A percentile compares a stretch with the other conserved stretches of the same genome.
Evolutionary conservation across 257 asterid genomes (phyloP).

Genomic region (Nicotiana knightiana): DNA sequence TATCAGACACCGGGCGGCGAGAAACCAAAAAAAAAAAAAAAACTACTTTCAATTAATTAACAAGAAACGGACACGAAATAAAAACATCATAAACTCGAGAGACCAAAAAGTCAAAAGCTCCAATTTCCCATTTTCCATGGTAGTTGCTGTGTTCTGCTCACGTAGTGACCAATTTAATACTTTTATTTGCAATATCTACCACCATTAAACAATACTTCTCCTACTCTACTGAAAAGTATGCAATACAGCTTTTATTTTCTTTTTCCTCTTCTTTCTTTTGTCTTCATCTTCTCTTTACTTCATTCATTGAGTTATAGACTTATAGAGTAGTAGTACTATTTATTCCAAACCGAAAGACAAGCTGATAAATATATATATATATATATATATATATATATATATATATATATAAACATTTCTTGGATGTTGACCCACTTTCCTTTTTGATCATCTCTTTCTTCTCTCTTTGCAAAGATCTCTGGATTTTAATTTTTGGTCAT

Average conservation of each 20-base stretch:
- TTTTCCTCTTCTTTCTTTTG: background rate
- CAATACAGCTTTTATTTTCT: background rate
- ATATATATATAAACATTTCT: background rate
- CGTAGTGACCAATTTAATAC: conserved; percentile 1
- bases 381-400: background rate
- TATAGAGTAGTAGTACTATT: background rate
- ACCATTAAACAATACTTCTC: background rate
- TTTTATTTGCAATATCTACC: background rate
- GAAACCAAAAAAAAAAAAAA: too few species aligned
- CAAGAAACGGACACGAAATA: background rate
- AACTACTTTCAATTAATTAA: too few species aligned
- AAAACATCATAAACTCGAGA: background rate
- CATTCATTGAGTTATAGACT: background rate
- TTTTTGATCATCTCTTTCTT: conserved; percentile 26
- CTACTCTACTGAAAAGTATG: conserved; percentile 12
- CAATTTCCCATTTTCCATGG: background rate
- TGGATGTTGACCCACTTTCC: conserved; percentile 23
- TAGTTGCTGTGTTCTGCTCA: conserved; percentile 1
- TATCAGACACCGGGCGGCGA: too few species aligned
- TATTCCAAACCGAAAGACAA: background rate
- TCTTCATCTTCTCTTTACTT: background rate
- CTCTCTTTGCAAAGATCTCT: conserved; percentile 4
- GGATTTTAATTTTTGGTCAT: too few species aligned
- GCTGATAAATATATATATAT: background rate
- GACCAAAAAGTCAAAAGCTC: background rate